phyloP scores from a whole-genome alignment of 164 flowering plant species.

The Malania oleifera region DNA sequence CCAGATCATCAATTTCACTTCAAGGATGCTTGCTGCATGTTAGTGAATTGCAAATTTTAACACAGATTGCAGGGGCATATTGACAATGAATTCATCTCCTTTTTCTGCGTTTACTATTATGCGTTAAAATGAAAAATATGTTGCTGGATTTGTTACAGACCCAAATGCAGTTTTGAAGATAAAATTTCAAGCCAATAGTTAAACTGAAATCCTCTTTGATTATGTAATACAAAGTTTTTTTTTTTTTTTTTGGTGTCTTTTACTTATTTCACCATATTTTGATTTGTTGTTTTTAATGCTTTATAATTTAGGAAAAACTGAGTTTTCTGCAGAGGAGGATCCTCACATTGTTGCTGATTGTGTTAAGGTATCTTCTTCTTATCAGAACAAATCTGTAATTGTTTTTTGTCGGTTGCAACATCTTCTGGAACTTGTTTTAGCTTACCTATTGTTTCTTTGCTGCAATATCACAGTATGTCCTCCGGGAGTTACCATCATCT shows the following conservation, averaged over 20 bases:
- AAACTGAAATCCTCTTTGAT: background rate
- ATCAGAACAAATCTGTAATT: background rate
- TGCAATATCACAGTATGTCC: conserved; percentile 47
- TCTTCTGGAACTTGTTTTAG: conserved; percentile 1
- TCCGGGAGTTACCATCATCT: conserved; percentile 92
- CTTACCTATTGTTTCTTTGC: conserved; percentile 10
- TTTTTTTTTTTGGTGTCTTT: background rate
- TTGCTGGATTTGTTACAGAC: background rate
- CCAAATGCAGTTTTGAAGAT: background rate
- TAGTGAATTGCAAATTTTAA: background rate
- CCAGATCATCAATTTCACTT: too few relatives aligned
- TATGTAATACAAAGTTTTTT: too few relatives aligned
- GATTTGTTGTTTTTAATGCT: conserved; percentile 6
- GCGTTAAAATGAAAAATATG: background rate
- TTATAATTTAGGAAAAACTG: conserved; percentile 58
- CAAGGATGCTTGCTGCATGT: too few relatives aligned
- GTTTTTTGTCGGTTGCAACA: conserved; percentile 2
- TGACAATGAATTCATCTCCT: background rate
- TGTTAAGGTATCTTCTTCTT: conserved; percentile 58
- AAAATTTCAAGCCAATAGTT: background rate
- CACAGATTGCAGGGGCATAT: background rate
- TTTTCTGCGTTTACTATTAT: background rate
- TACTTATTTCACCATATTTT: background rate
- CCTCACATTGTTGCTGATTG: conserved; percentile 92
- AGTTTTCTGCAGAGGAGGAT: conserved; percentile 83